These are phyloP conservation scores for Xenoacremonium recifei DNA, from an alignment of 2,329 filamentous ascomycete species.

Conservation along the genomic window DNA sequence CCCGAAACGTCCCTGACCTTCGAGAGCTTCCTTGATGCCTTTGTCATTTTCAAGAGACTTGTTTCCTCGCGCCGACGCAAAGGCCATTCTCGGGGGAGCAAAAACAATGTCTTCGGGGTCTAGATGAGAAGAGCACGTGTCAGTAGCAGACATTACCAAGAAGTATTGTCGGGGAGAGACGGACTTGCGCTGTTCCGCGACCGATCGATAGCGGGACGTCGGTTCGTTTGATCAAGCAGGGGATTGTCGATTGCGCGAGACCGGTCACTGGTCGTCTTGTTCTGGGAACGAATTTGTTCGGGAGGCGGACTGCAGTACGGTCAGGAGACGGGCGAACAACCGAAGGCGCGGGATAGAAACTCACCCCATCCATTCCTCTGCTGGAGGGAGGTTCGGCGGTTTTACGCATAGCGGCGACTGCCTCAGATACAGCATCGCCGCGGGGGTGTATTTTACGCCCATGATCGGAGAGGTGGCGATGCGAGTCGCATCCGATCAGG, in stretches of 20 bases:
- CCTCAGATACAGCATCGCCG: conserved; percentile 72
- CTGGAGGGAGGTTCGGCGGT: conserved; percentile 74
- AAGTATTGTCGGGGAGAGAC: conserved; percentile 27
- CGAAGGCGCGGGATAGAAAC: conserved; percentile 25
- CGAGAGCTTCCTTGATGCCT: conserved; percentile 44
- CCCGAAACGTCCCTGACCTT: conserved; percentile 58
- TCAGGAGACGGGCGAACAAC: conserved; percentile 14
- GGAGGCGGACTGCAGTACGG: conserved; percentile 41
- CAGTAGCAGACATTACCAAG: too few relatives aligned
- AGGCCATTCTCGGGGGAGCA: conserved; percentile 78
- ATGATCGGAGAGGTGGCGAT: conserved; percentile 37
- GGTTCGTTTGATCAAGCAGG: conserved; percentile 48
- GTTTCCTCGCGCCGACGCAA: conserved; percentile 69
- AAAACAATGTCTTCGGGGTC: conserved; percentile 80
- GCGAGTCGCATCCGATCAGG: conserved; percentile 37
- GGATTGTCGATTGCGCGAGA: conserved; percentile 43
- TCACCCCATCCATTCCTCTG: conserved; percentile 97
- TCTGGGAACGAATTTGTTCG: conserved; percentile 40
- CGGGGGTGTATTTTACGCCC: conserved; percentile 69
- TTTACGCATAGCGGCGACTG: conserved; percentile 81
- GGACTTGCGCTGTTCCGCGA: conserved; percentile 57
- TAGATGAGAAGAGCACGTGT: conserved; percentile 28
- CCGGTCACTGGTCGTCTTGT: conserved; percentile 43
- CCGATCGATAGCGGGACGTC: conserved; percentile 52
- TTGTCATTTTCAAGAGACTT: conserved; percentile 55